These are phyloP conservation scores for Xylariaceae sp. DNA, from an alignment of 2,329 filamentous ascomycete species.

Conservation along the genomic window DNA sequence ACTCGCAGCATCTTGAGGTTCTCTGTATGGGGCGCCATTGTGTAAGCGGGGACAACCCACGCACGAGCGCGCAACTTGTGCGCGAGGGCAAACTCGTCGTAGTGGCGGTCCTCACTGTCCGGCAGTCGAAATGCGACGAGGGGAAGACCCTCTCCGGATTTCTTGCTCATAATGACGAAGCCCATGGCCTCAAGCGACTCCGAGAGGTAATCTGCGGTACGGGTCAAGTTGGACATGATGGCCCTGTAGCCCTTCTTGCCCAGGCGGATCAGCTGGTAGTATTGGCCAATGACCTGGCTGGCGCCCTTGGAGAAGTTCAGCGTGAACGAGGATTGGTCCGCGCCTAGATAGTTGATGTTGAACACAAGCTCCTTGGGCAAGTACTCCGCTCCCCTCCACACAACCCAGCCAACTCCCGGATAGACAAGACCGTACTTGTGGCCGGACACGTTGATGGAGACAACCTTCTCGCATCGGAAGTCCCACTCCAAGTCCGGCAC, in stretches of 20 bases:
- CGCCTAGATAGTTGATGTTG: conserved; percentile 98
- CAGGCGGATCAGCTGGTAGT: conserved; percentile 93
- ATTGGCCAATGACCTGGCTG: conserved; percentile 91
- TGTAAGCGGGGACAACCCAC: conserved; percentile 95
- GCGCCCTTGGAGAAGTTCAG: conserved; percentile 97
- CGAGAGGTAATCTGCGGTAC: conserved; percentile 83
- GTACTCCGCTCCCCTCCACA: conserved; percentile 81
- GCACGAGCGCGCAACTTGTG: conserved; percentile 81
- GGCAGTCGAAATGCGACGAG: conserved; percentile 82
- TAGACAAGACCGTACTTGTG: conserved; percentile 81
- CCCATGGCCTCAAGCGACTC: conserved; percentile 67
- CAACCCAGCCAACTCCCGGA: conserved; percentile 88
- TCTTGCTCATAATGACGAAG: conserved; percentile 85
- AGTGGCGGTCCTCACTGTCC: conserved; percentile 51
- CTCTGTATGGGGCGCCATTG: conserved; percentile 86
- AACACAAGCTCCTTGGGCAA: conserved; percentile 91
- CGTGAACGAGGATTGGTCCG: conserved; percentile 92
- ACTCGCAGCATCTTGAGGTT: conserved; percentile 87
- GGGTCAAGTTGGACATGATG: conserved; percentile 92
- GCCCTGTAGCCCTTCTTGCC: conserved; percentile 87
- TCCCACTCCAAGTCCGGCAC: conserved; percentile 84
- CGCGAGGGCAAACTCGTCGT: conserved; percentile 74
- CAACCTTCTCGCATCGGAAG: conserved; percentile 82
- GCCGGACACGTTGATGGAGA: conserved; percentile 90
- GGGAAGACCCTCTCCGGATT: conserved; percentile 72